Percentiles rank a stretch among this genome's conserved stretches.
Evolutionary conservation across 345 rosid genomes (phyloP).

Genomic region (Mercurialis annua): DNA sequence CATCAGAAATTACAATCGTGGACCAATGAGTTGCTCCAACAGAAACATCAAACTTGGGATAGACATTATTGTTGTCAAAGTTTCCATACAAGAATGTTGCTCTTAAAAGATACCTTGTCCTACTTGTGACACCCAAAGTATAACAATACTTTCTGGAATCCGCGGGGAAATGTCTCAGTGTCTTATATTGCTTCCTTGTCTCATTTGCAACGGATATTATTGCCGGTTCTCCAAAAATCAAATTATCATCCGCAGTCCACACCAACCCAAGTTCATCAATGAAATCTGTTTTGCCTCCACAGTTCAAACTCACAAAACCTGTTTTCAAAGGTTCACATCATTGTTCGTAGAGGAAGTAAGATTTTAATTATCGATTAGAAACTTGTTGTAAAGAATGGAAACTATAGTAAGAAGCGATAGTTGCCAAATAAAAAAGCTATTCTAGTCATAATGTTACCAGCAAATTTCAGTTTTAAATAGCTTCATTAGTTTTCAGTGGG

Average conservation of each 20-base stretch:
- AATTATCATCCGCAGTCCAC: slow-evolving; percentile 70
- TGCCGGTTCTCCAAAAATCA: slow-evolving; percentile 60
- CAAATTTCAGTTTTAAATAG: no score
- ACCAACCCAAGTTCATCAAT: slow-evolving; percentile 77
- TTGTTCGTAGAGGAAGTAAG: neutral
- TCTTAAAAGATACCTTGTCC: slow-evolving; percentile 86
- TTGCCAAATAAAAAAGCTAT: neutral
- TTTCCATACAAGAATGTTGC: slow-evolving; percentile 93
- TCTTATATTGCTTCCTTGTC: slow-evolving; percentile 67
- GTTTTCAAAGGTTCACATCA: slow-evolving; percentile 22
- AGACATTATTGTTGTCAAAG: slow-evolving; percentile 81
- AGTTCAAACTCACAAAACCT: slow-evolving; percentile 94
- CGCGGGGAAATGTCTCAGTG: slow-evolving; percentile 88
- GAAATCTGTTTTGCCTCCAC: slow-evolving; percentile 73
- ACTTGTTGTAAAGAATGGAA: neutral
- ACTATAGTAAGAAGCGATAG: neutral
- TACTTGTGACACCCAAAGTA: slow-evolving; percentile 56
- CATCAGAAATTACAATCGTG: slow-evolving; percentile 81
- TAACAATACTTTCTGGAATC: slow-evolving; percentile 92
- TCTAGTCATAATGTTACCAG: neutral
- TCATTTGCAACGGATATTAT: slow-evolving; percentile 55
- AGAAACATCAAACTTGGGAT: slow-evolving; percentile 90
- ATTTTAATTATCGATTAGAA: neutral
- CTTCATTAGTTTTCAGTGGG: no score
- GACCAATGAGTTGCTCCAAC: slow-evolving; percentile 91